Evolutionary conservation across 2,329 filamentous ascomycete genomes (phyloP).

Genomic region (Colletotrichum salicis): DNA sequence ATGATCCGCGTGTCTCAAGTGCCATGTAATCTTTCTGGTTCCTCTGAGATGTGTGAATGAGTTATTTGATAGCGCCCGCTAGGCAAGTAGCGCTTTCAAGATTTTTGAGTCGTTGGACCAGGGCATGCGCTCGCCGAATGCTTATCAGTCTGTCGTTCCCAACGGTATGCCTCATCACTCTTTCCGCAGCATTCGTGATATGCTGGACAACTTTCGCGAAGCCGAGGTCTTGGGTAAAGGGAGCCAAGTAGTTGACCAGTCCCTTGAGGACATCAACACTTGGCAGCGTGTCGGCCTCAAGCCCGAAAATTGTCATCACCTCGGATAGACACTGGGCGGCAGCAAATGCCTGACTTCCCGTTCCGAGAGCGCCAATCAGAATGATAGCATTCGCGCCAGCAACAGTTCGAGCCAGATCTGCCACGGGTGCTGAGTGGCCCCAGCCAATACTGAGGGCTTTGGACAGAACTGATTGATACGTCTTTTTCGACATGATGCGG

Average conservation of each 20-base stretch:
- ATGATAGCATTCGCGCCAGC: conserved; percentile 3
- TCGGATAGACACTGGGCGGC: neutral
- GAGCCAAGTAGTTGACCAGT: neutral
- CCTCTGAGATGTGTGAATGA: neutral
- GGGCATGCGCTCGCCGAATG: too few relatives aligned
- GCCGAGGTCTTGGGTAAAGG: neutral
- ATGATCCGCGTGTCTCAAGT: neutral
- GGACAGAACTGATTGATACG: neutral
- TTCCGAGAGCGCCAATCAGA: neutral
- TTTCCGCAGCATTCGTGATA: neutral
- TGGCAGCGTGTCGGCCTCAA: neutral
- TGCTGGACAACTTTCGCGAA: conserved; percentile 3
- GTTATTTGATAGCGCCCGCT: neutral
- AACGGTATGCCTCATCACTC: neutral
- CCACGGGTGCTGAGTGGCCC: neutral
- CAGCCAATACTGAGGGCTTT: neutral
- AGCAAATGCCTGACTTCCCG: rapidly evolving
- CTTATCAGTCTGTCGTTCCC: too few relatives aligned
- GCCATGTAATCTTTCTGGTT: neutral
- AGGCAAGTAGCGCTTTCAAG: neutral
- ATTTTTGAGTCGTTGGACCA: neutral
- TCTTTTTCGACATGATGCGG: neutral
- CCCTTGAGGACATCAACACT: neutral
- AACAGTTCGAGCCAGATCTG: neutral
- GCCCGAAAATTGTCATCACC: neutral